Percentiles rank a stretch among this genome's conserved stretches.
phyloP scores from a whole-genome alignment of 768 basidiomycete genomes.

The Pisolithus microcarpus region DNA sequence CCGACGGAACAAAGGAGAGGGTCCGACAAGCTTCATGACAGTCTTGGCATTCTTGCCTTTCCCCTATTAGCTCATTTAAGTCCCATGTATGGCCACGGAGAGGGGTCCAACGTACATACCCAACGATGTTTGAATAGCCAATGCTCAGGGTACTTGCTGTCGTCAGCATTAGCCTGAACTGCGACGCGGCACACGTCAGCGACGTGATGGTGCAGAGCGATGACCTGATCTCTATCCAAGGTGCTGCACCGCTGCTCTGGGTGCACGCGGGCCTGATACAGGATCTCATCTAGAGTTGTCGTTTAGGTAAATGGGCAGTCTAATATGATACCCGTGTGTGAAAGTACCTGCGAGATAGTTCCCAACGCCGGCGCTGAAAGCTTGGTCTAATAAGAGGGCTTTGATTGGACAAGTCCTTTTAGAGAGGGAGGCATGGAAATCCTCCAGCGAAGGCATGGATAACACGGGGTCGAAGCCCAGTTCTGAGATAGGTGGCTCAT shows the following conservation, averaged over 20 bases:
- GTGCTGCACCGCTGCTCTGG: constrained; percentile 61
- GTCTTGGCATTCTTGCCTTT: constrained; percentile 51
- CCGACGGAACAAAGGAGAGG: background rate
- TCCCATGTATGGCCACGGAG: background rate
- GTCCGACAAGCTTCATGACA: constrained; percentile 40
- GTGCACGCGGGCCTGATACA: constrained; percentile 69
- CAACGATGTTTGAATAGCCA: constrained; percentile 69
- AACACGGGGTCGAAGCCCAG: constrained; percentile 76
- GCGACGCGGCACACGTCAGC: constrained; percentile 51
- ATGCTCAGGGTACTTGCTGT: constrained; percentile 53
- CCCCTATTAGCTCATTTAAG: constrained; percentile 31
- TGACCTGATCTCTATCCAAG: constrained; percentile 43
- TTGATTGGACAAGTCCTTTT: constrained; percentile 64
- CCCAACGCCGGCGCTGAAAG: constrained; percentile 74
- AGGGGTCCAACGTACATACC: constrained; percentile 30
- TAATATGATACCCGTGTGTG: background rate
- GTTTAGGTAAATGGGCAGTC: background rate
- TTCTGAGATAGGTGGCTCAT: constrained; percentile 61
- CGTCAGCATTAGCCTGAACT: constrained; percentile 65
- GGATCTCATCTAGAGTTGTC: constrained; percentile 48
- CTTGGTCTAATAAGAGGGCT: constrained; percentile 70
- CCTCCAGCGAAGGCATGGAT: constrained; percentile 50
- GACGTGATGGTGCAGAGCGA: constrained; percentile 45
- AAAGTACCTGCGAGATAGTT: constrained; percentile 73
- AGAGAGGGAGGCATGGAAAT: constrained; percentile 41